Conservation (phyloP, 768 basidiomycete species). For the Pulveroboletus sp. region DNA sequence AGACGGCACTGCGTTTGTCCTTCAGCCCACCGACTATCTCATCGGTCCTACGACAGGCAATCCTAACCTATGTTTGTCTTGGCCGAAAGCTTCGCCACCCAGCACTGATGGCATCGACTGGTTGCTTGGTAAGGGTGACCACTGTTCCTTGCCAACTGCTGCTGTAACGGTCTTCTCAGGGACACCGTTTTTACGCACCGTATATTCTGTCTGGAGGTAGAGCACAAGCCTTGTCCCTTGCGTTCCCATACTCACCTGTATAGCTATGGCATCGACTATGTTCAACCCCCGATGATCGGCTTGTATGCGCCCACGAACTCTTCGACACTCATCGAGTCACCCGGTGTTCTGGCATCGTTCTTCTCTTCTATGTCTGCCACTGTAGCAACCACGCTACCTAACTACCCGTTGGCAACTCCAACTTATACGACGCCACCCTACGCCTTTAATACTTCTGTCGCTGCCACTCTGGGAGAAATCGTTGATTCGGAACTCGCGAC, state of each 20-base stretch:
- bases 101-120: slow-evolving; percentile 75
- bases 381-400: slow-evolving; percentile 64
- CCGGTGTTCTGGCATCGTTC: slow-evolving; percentile 42
- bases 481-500: slow-evolving; percentile 61
- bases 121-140: slow-evolving; percentile 58
- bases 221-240: not conserved
- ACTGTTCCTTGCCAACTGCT: not conserved
- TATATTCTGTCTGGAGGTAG: slow-evolving; percentile 76
- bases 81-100: slow-evolving; percentile 66
- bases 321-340: slow-evolving; percentile 38
- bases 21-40: slow-evolving; percentile 73
- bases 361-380: slow-evolving; percentile 62
- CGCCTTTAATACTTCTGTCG: slow-evolving; percentile 62
- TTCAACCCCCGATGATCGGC: slow-evolving; percentile 77
- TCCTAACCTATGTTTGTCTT: slow-evolving; percentile 65
- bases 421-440: slow-evolving; percentile 60
- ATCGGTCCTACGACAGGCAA: slow-evolving; percentile 64
- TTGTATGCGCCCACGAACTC: slow-evolving; percentile 56
- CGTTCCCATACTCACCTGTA: slow-evolving; percentile 1
- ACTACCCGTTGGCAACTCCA: slow-evolving; percentile 63
- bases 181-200: slow-evolving; percentile 63
- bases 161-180: slow-evolving; percentile 34
- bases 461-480: slow-evolving; percentile 50
- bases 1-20: slow-evolving; percentile 41
- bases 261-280: slow-evolving; percentile 70